A percentile compares a stretch with the other conserved stretches of the same genome.
phyloP scores from a whole-genome alignment of 208 protist genomes.

The Trypanosoma melophagium region DNA sequence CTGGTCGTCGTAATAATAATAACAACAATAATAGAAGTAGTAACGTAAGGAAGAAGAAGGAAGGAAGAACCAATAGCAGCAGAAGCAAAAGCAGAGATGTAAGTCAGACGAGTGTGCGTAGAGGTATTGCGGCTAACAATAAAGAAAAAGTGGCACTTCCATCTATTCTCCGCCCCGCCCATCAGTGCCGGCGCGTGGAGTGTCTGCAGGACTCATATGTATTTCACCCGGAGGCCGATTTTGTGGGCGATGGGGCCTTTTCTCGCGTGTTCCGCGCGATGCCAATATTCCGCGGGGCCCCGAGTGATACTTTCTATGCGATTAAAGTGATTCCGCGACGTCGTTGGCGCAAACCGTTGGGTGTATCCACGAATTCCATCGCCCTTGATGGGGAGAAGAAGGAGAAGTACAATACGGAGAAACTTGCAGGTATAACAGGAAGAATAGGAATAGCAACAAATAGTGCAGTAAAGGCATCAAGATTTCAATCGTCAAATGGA shows the following conservation, averaged over 20 bases:
- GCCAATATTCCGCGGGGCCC: slow-evolving; percentile 46
- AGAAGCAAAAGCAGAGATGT: not conserved
- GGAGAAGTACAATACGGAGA: not conserved
- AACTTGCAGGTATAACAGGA: not conserved
- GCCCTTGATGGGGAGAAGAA: not conserved
- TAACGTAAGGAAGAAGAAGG: not conserved
- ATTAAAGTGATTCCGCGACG: slow-evolving; percentile 26
- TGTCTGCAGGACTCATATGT: slow-evolving; percentile 73
- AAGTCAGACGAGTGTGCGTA: not conserved
- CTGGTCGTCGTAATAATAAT: not conserved
- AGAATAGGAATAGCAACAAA: not conserved
- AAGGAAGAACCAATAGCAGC: not conserved
- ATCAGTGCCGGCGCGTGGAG: slow-evolving; percentile 47
- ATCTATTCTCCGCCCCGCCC: not conserved
- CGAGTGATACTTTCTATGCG: slow-evolving; percentile 12
- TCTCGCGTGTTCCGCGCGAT: slow-evolving; percentile 77
- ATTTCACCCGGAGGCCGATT: slow-evolving; percentile 69
- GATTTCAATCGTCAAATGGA: too few relatives aligned
- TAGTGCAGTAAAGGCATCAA: not conserved
- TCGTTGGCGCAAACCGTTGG: slow-evolving; percentile 9
- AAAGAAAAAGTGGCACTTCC: slow-evolving; percentile 2
- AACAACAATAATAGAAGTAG: not conserved
- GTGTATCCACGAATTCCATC: slow-evolving; percentile 2
- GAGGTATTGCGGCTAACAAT: not conserved
- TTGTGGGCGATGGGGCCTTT: slow-evolving; percentile 70